Evolutionary conservation across 1,284 basidiomycete genomes (phyloP), one percentile per base, ranked within the genome.

Genomic region (Tausonia pullulans): DNA sequence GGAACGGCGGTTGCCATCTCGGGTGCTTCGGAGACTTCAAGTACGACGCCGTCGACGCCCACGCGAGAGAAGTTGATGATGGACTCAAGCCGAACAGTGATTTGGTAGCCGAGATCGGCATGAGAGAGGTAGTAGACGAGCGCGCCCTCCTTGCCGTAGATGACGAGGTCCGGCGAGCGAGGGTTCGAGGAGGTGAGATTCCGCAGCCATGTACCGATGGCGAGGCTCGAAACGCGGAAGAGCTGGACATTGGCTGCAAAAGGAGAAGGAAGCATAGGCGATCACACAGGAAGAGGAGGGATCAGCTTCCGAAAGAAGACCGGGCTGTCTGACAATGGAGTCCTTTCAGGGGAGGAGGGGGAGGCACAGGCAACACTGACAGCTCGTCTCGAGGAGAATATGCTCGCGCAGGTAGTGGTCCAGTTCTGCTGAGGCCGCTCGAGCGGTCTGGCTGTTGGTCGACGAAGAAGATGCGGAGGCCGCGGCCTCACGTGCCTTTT

Each of bases 81-180:
- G 45, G 43, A 27, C 44, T 44, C 16, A 39, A 48, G 49, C 40
- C 45, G 57, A 4, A 58, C 40, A 9, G 27, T 44, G 45, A 58
- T 46, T 46, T 45, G n/a, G 57, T 58, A 58, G 14, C 57, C 57
- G 27, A 44, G 43, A 8, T 46, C 57, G 40, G 57, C 57, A 46
- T 58, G 57, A 13, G 57, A 58, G 45, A 58, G 46, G 16, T 58
- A 58, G 45, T 46, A 58, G 4, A 16, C 57, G 16, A 58, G 49
- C 45, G n/a, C 45, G n/a, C n/a, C 39, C 44, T 44, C 45, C 16
- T 48, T 58, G 14, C 45, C 57, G 57, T 58, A 58, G 16, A 46
- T 14, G 14, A 58, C 16, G 6, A 58, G 57, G 45, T 58, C 57
- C n/a, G 57, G 45, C 4, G 44, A 39, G 9, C 13, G 57, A 27